Evolutionary conservation across 441 rosid genomes (phyloP).

Genomic region (Erodium chrysanthum): DNA sequence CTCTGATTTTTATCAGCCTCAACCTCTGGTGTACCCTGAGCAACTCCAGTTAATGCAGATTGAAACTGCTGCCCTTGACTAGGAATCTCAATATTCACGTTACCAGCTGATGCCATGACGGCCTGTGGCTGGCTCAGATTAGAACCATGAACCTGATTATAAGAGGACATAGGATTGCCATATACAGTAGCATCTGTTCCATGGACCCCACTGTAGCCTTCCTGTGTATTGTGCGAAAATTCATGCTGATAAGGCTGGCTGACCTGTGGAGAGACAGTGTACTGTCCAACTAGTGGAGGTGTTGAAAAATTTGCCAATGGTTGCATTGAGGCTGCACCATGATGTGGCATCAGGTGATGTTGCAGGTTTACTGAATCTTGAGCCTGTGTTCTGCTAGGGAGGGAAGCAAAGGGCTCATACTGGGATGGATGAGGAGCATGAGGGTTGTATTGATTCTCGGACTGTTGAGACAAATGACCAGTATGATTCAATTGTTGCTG

Average conservation of each 20-base stretch:
- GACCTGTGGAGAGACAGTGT: slow-evolving; percentile 41
- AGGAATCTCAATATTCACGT: slow-evolving; percentile 34
- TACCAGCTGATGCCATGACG: slow-evolving; percentile 37
- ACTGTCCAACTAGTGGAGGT: slow-evolving; percentile 48
- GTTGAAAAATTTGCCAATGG: slow-evolving; percentile 29
- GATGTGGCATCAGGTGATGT: slow-evolving; percentile 44
- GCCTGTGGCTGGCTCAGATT: slow-evolving; percentile 39
- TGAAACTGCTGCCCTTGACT: slow-evolving; percentile 46
- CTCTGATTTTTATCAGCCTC: slow-evolving; percentile 78
- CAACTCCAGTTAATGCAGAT: slow-evolving; percentile 35
- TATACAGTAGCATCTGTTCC: slow-evolving; percentile 41
- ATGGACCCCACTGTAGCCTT: slow-evolving; percentile 36
- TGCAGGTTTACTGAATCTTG: slow-evolving; percentile 37
- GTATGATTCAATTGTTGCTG: slow-evolving; percentile 34
- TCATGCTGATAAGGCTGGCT: slow-evolving; percentile 49
- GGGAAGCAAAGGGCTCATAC: slow-evolving; percentile 36
- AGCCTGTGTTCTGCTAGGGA: slow-evolving; percentile 33
- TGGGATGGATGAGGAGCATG: slow-evolving; percentile 32
- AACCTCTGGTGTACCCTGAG: slow-evolving; percentile 41
- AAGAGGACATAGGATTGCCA: slow-evolving; percentile 28
- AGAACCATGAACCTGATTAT: slow-evolving; percentile 41
- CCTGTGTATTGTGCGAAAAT: slow-evolving; percentile 27
- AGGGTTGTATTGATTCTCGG: slow-evolving; percentile 40
- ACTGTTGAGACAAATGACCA: slow-evolving; percentile 36
- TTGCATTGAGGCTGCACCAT: slow-evolving; percentile 32